These are phyloP conservation scores for Thalassiosira hispida DNA, from an alignment of 352 stramenopile genomes.

Conservation along the genomic window DNA sequence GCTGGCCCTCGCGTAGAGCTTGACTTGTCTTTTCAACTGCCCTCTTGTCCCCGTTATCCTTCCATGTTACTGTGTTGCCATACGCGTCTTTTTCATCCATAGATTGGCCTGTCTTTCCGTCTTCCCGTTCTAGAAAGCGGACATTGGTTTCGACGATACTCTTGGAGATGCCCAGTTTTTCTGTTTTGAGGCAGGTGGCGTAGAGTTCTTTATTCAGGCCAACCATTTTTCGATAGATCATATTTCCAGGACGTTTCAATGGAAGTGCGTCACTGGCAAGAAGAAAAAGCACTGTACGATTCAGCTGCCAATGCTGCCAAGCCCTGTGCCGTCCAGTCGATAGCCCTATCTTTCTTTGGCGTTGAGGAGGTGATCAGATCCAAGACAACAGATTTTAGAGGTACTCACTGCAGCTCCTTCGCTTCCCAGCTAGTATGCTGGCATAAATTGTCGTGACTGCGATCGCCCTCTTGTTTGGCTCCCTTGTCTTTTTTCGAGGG, in stretches of 20 bases:
- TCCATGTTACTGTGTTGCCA: conserved; percentile 61
- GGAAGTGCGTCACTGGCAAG: conserved; percentile 56
- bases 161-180: conserved; percentile 79
- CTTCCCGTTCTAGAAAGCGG: conserved; percentile 72
- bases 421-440: no score
- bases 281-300: no score
- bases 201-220: conserved; percentile 75
- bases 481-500: no score
- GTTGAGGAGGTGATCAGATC: no score
- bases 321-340: no score
- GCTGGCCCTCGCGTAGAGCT: conserved; percentile 76
- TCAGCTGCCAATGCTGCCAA: no score
- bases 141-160: conserved; percentile 80
- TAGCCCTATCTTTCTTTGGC: no score
- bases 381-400: no score
- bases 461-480: no score
- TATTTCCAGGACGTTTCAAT: conserved; percentile 73
- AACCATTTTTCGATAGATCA: conserved; percentile 72
- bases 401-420: no score
- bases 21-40: conserved; percentile 83
- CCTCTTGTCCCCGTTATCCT: conserved; percentile 83
- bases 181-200: conserved; percentile 77
- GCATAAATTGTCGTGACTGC: no score
- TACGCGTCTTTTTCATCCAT: conserved; percentile 48
- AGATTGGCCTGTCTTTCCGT: conserved; percentile 38